Base-by-base conservation (phyloP, 208 protist genomes). In the Leishmania amazonensis region DNA sequence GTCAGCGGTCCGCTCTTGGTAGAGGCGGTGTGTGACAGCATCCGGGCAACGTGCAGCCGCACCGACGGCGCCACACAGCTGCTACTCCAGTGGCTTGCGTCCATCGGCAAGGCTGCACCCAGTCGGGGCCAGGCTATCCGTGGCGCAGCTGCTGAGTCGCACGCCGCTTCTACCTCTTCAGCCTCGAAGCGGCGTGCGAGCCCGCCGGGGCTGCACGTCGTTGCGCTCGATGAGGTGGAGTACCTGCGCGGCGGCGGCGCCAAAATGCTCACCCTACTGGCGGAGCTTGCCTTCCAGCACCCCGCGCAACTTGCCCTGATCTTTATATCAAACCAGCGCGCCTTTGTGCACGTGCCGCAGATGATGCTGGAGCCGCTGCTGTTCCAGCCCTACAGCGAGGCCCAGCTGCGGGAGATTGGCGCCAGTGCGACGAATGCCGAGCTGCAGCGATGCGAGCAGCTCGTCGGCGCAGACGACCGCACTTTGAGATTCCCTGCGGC, bases 181-280 rank as follows among this genome's bases (percentile, higher is more conserved):
- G 15, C 5, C 21, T 64, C 79, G 49, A 51, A 7, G 51, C 45
- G 28, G 28, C n/a, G 17, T 47, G 51, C 81, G 9, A n/a, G 31
- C 51, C 60, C 49, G n/a, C 57, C 78, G 0, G 64, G 88, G 67
- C 79, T 95, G 67, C 92, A 97, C 75, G 84, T 97, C 15, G 74
- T 97, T 3, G 94, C 87, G 17, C 82, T 97, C 24, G 94, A 97
- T 71, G 94, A 97, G 81, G 94, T 95, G 62, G 91, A 97, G 84
- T 95, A 95, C 76, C 85, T 88, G 42, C 87, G 89, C 11, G 57
- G 83, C 35, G 84, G 79, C 1, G 87, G 87, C 17, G 76, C 86
- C 40, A 85, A 80, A 60, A 68, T 85, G 2, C 85, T 97, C 5
- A 84, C 88, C 19, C 78, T 86, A 21, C 87, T 97, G 1, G 78